A percentile compares a stretch with the other conserved stretches of the same genome.
Evolutionary conservation across 1,284 basidiomycete genomes (phyloP).

Genomic region (Marasmius tenuissimus): DNA sequence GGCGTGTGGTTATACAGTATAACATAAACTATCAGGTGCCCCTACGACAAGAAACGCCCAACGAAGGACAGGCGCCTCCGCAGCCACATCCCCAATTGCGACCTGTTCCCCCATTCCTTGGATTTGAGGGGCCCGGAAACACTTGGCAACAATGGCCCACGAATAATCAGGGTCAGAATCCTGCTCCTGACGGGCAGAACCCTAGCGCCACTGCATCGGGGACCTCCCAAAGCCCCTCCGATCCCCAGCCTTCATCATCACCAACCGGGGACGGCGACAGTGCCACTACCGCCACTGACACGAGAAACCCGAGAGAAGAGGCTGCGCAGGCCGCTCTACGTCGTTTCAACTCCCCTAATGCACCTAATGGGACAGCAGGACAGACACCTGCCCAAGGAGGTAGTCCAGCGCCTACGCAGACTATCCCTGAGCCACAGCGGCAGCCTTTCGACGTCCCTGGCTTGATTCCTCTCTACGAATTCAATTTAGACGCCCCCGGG

Average conservation of each 20-base stretch:
- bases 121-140: slow-evolving; percentile 64
- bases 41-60: slow-evolving; percentile 25
- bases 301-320: slow-evolving; percentile 34
- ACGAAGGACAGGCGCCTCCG: slow-evolving; percentile 25
- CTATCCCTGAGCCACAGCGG: neutral
- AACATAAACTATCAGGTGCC: slow-evolving; percentile 53
- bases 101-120: slow-evolving; percentile 46
- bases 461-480: slow-evolving; percentile 55
- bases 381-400: neutral
- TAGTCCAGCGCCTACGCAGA: slow-evolving; percentile 4
- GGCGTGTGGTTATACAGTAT: slow-evolving; percentile 52
- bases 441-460: slow-evolving; percentile 36
- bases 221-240: neutral
- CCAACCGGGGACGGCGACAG: neutral
- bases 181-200: neutral
- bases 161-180: slow-evolving; percentile 5
- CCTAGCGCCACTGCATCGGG: neutral
- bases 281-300: slow-evolving; percentile 20
- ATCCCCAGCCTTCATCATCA: neutral
- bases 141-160: slow-evolving; percentile 61
- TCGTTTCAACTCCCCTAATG: slow-evolving; percentile 24
- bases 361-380: slow-evolving; percentile 6
- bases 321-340: slow-evolving; percentile 45
- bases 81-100: slow-evolving; percentile 23
- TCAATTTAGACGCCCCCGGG: slow-evolving; percentile 8